Evolutionary conservation across 2,329 filamentous ascomycete genomes (phyloP), one percentile per base, ranked within the genome.

Genomic region (Curvularia verruculosa): DNA sequence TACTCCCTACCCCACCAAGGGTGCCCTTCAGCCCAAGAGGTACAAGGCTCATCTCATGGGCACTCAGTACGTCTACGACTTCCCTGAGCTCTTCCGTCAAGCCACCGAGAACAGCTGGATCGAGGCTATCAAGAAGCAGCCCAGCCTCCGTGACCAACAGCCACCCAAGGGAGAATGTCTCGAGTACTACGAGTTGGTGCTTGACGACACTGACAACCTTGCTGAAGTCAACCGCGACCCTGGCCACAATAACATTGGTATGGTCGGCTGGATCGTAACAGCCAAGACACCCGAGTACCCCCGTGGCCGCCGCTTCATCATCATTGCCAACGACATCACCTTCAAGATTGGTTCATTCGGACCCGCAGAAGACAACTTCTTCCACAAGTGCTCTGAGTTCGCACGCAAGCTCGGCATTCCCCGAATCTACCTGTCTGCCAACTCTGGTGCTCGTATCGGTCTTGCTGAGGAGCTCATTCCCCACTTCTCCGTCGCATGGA

Each of bases 11-110:
- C 89, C 94, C 36, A 97, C 94, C 74, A 99, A 99, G 87, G 96
- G 97, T 79, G 96, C 93, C 84, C 85, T 99, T 59, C 95, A 99
- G 81, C 95, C 95, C 61, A 98, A 98, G 88, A 88, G 95, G 70
- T 98, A 99, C 88, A 97, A 96, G 89, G 95, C 95, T 67, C 95
- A 99, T 77, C 83, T 98, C 61, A 97, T 99, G 93, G 95, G 95
- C 64, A 99, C 95, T 26, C 95, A 99, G 80, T 99, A 97, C 76
- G 95, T 98, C 52, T 99, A 99, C 77, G 95, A 99, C 79, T 99
- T 99, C 89, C 95, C 95, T 28, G 95, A 99, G 84, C 88, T 99
- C 47, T 99, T 99, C 90, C 88, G 95, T 74, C 95, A 98, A 80
- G 92, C 95, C 43, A 92, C 96, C 75, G 92, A 97, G 82, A 97